These are phyloP conservation scores for Exophiala sideris DNA, from an alignment of 2,329 filamentous ascomycete genomes.

Conservation along the genomic window DNA sequence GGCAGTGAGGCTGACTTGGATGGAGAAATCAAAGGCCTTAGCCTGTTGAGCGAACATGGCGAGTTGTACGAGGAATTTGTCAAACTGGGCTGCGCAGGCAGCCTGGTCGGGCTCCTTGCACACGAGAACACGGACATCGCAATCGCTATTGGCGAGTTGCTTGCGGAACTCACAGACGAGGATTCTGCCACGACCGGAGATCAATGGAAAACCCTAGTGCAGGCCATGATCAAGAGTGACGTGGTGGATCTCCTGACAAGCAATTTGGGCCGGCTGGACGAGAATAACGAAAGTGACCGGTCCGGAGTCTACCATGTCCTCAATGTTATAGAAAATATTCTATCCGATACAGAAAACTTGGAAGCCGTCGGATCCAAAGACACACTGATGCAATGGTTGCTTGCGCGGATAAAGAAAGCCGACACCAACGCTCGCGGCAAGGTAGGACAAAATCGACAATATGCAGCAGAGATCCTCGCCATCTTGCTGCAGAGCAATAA, in stretches of 20 bases:
- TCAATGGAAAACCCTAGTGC: slow-evolving; percentile 75
- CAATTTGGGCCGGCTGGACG: slow-evolving; percentile 76
- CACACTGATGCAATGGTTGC: slow-evolving; percentile 70
- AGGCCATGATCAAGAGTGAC: slow-evolving; percentile 64
- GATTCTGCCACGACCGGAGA: slow-evolving; percentile 77
- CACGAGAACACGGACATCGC: slow-evolving; percentile 98
- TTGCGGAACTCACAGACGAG: slow-evolving; percentile 88
- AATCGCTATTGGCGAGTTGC: slow-evolving; percentile 83
- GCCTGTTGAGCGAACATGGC: slow-evolving; percentile 81
- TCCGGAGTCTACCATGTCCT: slow-evolving; percentile 84
- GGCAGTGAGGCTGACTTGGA: slow-evolving; percentile 85
- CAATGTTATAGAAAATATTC: slow-evolving; percentile 78
- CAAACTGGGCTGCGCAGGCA: slow-evolving; percentile 67
- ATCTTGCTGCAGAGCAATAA: slow-evolving; percentile 67
- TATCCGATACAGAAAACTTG: slow-evolving; percentile 66
- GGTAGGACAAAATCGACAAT: slow-evolving; percentile 89
- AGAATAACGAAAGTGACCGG: slow-evolving; percentile 66
- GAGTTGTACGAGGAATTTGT: slow-evolving; percentile 79
- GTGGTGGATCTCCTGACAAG: slow-evolving; percentile 70
- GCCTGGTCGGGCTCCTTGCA: slow-evolving; percentile 75
- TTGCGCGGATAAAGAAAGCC: slow-evolving; percentile 66
- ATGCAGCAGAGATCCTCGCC: slow-evolving; percentile 84
- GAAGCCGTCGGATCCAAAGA: slow-evolving; percentile 65
- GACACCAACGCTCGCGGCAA: slow-evolving; percentile 52
- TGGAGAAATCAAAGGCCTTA: slow-evolving; percentile 78